Conservation (phyloP, 495 filamentous ascomycete genomes). For the Xanthoparmelia taractica region DNA sequence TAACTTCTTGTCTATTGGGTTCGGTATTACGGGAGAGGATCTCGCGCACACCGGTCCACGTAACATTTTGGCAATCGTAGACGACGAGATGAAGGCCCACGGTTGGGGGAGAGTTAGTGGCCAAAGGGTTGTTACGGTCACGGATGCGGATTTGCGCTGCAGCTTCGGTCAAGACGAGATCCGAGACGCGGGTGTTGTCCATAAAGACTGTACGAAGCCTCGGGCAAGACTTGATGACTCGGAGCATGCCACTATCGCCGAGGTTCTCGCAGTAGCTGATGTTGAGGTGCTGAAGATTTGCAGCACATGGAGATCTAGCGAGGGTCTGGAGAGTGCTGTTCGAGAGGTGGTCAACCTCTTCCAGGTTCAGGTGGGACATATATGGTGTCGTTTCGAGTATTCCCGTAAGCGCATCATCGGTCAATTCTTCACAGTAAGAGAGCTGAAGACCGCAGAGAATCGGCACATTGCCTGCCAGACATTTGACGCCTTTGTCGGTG, state of each 20-base stretch:
- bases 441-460: constrained; percentile 74
- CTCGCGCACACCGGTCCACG: constrained; percentile 87
- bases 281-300: constrained; percentile 66
- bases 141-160: constrained; percentile 65
- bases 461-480: constrained; percentile 67
- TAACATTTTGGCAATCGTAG: constrained; percentile 84
- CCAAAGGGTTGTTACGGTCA: constrained; percentile 36
- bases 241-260: constrained; percentile 78
- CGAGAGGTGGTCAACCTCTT: constrained; percentile 72
- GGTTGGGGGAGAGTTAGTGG: constrained; percentile 39
- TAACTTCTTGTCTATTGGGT: constrained; percentile 51
- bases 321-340: constrained; percentile 65
- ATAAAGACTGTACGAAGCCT: constrained; percentile 66
- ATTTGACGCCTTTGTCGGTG: constrained; percentile 59
- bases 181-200: constrained; percentile 89
- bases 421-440: constrained; percentile 60
- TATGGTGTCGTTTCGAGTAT: constrained; percentile 66
- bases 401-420: constrained; percentile 62
- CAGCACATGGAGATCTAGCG: constrained; percentile 64
- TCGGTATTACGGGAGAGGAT: constrained; percentile 78
- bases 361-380: constrained; percentile 81
- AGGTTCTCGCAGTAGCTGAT: constrained; percentile 84
- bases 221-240: constrained; percentile 66
- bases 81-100: constrained; percentile 70
- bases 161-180: constrained; percentile 82